Conservation (phyloP, 345 rosid genomes). For the Citrus unshiu region DNA sequence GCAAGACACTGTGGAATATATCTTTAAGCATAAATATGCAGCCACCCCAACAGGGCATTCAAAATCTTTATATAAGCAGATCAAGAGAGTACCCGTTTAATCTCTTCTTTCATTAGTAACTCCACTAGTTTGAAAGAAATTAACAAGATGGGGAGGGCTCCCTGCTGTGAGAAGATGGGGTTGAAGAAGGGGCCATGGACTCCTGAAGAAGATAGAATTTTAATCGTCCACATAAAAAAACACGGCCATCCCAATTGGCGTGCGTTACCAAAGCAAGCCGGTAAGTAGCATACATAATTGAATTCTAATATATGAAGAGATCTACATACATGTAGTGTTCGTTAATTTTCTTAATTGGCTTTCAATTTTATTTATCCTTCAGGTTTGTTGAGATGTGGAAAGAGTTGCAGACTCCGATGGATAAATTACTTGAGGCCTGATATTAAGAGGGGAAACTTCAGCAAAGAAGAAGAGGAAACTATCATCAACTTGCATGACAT, state of each 20-base stretch:
- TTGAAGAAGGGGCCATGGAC: slow-evolving; percentile 80
- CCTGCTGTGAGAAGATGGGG: slow-evolving; percentile 84
- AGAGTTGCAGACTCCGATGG: slow-evolving; percentile 82
- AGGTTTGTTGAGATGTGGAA: slow-evolving; percentile 80
- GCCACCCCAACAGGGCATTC: neutral
- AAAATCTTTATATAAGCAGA: neutral
- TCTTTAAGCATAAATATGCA: slow-evolving; percentile 15
- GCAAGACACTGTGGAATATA: neutral
- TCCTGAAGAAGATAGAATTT: slow-evolving; percentile 62
- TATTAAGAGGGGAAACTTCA: slow-evolving; percentile 81
- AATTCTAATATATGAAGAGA: too few species aligned
- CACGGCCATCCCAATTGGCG: slow-evolving; percentile 75
- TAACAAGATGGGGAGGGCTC: slow-evolving; percentile 70
- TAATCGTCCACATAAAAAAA: slow-evolving; percentile 44
- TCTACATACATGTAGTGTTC: too few species aligned
- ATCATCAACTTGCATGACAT: slow-evolving; percentile 60
- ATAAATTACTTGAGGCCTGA: slow-evolving; percentile 74
- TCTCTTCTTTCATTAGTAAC: too few species aligned
- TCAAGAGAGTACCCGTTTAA: too few species aligned
- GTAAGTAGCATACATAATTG: slow-evolving; percentile 20
- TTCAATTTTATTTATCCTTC: neutral
- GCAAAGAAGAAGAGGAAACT: slow-evolving; percentile 68
- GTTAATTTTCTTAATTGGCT: too few species aligned
- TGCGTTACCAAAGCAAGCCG: slow-evolving; percentile 81
- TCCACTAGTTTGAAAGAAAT: neutral